Base-by-base conservation (phyloP, 805 yeast genomes). In the Saccharomycopsis microspora region DNA sequence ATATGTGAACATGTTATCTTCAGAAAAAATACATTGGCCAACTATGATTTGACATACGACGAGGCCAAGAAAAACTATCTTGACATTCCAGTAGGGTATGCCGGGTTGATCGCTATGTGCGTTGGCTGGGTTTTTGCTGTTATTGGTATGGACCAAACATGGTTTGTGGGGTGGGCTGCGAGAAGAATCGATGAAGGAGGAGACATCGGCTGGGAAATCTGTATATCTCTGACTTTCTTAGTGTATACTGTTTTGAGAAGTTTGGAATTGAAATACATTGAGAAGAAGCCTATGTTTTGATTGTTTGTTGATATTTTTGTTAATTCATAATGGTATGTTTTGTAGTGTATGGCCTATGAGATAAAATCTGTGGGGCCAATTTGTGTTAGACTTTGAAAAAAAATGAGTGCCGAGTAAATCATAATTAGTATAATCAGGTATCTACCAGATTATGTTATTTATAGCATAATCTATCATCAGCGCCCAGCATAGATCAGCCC, bases 41-140 rank as follows among this genome's bases (percentile, higher is more conserved):
- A 74, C 53, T 85, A 86, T 65, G 75, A 82, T 58, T 68, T 80
- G 53, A 76, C 69, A 37, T 75, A 72, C 55, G 82, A 80, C 71
- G 64, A 76, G 55, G 75, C 78, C 55, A 65, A 71, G 45, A 27
- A 48, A 3, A 47, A 48, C 31, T 50, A 41, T 33, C 19, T 44
- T 4, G 48, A 50, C 33, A 70, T 84, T 53, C 95, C 95, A 37
- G 64, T 80, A 35, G 96, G 96, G 46, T 57, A 65, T 44, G 94
- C 96, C 1, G 95, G 95, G 52, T 64, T 78, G 10, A 62, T 77
- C 55, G 95, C 85, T 3, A 79, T 88, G 70, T 73, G 83, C 62
- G 76, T 82, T 56, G 96, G 95, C 60, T 82, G 74, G 46, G 87
- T 82, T 30, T 96, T 96, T 63, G 85, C 80, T 35, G 95, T 78